phyloP scores from a whole-genome alignment of 1,284 basidiomycete genomes.

The Puccinia hordei region DNA sequence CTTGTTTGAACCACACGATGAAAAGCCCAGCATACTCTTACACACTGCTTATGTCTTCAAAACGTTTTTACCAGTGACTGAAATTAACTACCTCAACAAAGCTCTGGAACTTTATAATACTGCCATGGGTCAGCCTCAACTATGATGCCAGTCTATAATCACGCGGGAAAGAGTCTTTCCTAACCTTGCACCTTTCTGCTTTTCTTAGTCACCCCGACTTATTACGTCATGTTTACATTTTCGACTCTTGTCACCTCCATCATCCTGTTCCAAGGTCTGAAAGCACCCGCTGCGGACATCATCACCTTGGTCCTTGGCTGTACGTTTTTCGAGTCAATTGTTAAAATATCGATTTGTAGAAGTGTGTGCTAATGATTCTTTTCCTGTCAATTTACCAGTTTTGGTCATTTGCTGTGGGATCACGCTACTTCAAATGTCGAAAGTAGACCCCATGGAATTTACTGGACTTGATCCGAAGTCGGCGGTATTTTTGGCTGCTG shows the following conservation, averaged over 20 bases:
- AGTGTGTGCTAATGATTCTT: conserved; percentile 5
- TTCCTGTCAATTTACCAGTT: conserved; percentile 56
- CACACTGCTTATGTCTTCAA: not conserved
- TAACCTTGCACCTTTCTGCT: conserved; percentile 59
- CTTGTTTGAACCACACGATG: not conserved
- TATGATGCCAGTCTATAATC: too few relatives aligned
- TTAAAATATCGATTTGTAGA: conserved; percentile 66
- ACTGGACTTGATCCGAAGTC: conserved; percentile 53
- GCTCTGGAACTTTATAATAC: conserved; percentile 95
- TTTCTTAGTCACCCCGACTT: conserved; percentile 67
- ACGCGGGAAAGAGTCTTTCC: conserved; percentile 53
- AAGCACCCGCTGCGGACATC: conserved; percentile 73
- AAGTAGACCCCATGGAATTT: conserved; percentile 61
- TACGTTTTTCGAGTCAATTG: not conserved
- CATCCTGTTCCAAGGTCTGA: conserved; percentile 86
- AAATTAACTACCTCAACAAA: conserved; percentile 95
- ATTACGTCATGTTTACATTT: conserved; percentile 73
- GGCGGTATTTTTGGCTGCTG: conserved; percentile 22
- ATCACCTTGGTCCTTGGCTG: conserved; percentile 88
- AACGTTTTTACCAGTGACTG: conserved; percentile 67
- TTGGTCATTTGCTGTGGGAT: conserved; percentile 69
- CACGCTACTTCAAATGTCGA: conserved; percentile 92
- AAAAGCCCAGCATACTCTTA: not conserved
- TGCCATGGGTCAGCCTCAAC: conserved; percentile 70
- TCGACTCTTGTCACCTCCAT: conserved; percentile 63